A percentile compares a stretch with the other conserved stretches of the same genome.
Conservation (phyloP, 2,329 filamentous ascomycete species). For the Fusarium nodosum region DNA sequence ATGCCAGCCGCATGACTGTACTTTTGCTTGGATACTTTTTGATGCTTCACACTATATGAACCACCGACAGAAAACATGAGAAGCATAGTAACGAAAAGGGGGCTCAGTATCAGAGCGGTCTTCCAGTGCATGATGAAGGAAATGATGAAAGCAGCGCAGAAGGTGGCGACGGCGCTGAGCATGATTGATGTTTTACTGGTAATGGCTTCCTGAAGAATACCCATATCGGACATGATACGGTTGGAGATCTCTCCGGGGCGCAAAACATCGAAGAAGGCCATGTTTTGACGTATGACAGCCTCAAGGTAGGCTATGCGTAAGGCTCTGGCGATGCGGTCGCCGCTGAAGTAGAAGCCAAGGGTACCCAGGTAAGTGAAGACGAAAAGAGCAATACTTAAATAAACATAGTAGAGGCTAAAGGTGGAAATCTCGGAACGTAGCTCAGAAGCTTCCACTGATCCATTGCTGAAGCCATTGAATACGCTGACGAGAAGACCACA, state of each 20-base stretch:
- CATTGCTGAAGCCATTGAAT: conserved; percentile 5
- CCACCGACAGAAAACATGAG: conserved; percentile 76
- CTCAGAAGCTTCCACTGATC: not conserved
- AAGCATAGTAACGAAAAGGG: conserved; percentile 79
- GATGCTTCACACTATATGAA: conserved; percentile 78
- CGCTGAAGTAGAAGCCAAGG: conserved; percentile 76
- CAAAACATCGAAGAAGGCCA: conserved; percentile 63
- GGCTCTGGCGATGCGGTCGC: conserved; percentile 55
- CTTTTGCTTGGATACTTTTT: conserved; percentile 76
- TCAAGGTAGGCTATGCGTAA: conserved; percentile 61
- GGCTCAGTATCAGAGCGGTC: conserved; percentile 81
- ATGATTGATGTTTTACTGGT: conserved; percentile 83
- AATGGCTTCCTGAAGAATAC: conserved; percentile 86
- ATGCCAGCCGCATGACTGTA: conserved; percentile 80
- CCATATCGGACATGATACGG: conserved; percentile 82
- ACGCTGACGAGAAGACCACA: conserved; percentile 2
- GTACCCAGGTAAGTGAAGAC: conserved; percentile 79
- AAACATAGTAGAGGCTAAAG: conserved; percentile 60
- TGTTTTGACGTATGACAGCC: conserved; percentile 62
- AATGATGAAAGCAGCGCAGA: conserved; percentile 84
- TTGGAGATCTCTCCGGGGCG: conserved; percentile 53
- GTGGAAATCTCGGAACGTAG: conserved; percentile 10
- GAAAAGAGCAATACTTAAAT: conserved; percentile 82
- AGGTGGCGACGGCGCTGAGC: conserved; percentile 76
- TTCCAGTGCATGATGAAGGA: conserved; percentile 88